Evolutionary conservation across 768 basidiomycete genomes (phyloP).

Genomic region (Lactifluus volemus): DNA sequence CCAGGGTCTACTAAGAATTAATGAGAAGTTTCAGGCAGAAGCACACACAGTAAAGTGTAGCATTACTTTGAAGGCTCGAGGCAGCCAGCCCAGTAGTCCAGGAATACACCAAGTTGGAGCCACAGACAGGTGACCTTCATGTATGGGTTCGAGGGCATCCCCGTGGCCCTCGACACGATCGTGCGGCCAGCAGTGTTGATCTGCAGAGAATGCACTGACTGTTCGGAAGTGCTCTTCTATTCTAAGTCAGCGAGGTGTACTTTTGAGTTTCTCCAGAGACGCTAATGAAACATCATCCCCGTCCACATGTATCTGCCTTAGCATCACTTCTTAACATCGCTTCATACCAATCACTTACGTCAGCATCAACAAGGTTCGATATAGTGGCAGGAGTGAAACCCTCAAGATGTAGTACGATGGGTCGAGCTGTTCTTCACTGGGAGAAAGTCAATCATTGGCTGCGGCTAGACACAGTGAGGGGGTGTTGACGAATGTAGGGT

Average conservation of each 20-base stretch:
- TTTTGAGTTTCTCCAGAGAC: constrained; percentile 29
- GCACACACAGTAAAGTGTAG: constrained; percentile 29
- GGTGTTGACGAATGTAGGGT: constrained; percentile 52
- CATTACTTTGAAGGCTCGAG: constrained; percentile 41
- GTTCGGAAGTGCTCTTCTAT: constrained; percentile 74
- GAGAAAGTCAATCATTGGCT: neutral
- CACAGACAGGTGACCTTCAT: constrained; percentile 51
- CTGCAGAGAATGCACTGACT: constrained; percentile 66
- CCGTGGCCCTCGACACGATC: constrained; percentile 30
- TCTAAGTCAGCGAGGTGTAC: constrained; percentile 35
- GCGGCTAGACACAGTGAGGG: neutral
- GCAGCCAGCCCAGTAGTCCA: constrained; percentile 50
- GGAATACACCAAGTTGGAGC: constrained; percentile 45
- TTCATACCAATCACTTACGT: constrained; percentile 79
- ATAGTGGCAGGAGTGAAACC: constrained; percentile 87
- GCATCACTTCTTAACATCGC: constrained; percentile 87
- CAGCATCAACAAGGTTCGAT: constrained; percentile 85
- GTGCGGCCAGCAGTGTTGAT: constrained; percentile 6
- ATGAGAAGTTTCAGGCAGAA: constrained; percentile 24
- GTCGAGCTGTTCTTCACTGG: constrained; percentile 69
- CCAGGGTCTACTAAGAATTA: constrained; percentile 35
- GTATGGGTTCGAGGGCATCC: constrained; percentile 52
- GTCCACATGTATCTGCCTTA: constrained; percentile 42
- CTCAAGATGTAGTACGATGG: constrained; percentile 80
- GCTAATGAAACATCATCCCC: constrained; percentile 29